phyloP scores from a whole-genome alignment of 2,329 filamentous ascomycete species.

The Talaromyces sp. region DNA sequence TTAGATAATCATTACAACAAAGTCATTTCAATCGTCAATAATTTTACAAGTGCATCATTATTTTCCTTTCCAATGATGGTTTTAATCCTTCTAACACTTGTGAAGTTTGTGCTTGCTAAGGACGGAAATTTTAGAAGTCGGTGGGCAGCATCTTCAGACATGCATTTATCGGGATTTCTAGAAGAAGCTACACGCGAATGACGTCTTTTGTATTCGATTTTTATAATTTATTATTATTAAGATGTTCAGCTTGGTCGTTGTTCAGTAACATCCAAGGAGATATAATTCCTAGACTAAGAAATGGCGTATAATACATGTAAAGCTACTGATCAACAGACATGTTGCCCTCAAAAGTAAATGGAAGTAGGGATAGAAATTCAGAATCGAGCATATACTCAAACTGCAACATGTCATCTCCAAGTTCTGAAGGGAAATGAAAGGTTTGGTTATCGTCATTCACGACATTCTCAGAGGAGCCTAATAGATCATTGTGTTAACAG shows the following conservation, averaged over 20 bases:
- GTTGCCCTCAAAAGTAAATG: constrained; percentile 2
- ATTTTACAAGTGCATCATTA: not conserved
- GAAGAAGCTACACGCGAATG: not conserved
- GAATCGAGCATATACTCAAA: constrained; percentile 14
- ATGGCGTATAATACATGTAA: not conserved
- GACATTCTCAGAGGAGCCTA: not conserved
- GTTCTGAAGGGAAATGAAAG: not conserved
- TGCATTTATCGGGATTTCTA: not conserved
- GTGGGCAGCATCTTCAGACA: not conserved
- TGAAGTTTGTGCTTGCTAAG: not conserved
- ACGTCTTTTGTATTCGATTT: not conserved
- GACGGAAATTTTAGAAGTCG: not conserved
- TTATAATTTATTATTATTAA: not conserved
- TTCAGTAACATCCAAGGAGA: not conserved
- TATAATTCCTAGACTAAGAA: not conserved
- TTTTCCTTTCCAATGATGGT: not conserved
- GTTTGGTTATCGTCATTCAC: not conserved
- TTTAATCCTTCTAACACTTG: not conserved
- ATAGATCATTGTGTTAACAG: not conserved
- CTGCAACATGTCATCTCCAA: not conserved
- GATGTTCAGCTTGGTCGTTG: not conserved
- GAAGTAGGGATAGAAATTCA: constrained; percentile 12
- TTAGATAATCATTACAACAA: not conserved
- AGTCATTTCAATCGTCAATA: not conserved
- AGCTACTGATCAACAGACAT: not conserved